phyloP scores from a whole-genome alignment of 2,329 filamentous ascomycete species.

The Stagonosporopsis chrysanthemi region DNA sequence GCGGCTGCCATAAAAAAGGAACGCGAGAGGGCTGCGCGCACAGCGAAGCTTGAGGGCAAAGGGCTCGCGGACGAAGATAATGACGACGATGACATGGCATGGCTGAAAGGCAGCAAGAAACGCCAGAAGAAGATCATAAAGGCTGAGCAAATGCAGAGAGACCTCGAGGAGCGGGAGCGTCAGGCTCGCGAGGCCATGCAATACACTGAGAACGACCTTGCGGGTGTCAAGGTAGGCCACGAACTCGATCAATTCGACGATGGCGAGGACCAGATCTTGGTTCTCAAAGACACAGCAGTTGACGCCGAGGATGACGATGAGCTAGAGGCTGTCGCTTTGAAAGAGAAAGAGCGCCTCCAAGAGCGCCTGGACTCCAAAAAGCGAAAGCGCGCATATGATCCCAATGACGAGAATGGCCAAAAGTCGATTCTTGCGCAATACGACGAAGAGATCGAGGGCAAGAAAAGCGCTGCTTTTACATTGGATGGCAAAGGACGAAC shows the following conservation, averaged over 20 bases:
- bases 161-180: conserved; percentile 73
- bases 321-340: conserved; percentile 77
- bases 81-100: conserved; percentile 78
- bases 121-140: conserved; percentile 87
- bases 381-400: conserved; percentile 87
- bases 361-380: conserved; percentile 88
- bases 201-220: conserved; percentile 85
- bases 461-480: conserved; percentile 87
- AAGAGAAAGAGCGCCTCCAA: conserved; percentile 73
- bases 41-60: conserved; percentile 78
- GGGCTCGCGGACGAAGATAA: conserved; percentile 81
- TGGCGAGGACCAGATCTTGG: conserved; percentile 85
- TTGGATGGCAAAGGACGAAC: conserved; percentile 79
- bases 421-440: conserved; percentile 84
- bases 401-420: conserved; percentile 72
- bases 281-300: conserved; percentile 91
- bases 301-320: conserved; percentile 86
- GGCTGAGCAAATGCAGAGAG: conserved; percentile 73
- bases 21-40: conserved; percentile 80
- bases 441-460: conserved; percentile 92
- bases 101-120: conserved; percentile 91
- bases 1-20: conserved; percentile 86
- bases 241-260: conserved; percentile 83
- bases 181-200: conserved; percentile 70
- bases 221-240: conserved; percentile 91